phyloP scores from a whole-genome alignment of 2,329 filamentous ascomycete species.

The Fusarium pilosicola region DNA sequence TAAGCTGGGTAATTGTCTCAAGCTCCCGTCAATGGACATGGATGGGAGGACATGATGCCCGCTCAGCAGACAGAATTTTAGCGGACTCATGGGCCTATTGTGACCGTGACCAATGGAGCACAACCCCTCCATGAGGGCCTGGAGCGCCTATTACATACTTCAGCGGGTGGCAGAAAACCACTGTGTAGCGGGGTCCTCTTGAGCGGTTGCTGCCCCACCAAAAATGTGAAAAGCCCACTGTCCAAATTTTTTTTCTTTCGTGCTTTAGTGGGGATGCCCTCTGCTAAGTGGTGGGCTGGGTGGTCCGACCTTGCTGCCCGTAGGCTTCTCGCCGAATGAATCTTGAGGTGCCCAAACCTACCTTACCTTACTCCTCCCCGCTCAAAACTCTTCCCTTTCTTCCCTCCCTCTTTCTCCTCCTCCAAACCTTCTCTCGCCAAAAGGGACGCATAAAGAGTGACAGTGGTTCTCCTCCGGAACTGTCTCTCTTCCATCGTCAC shows the following conservation, averaged over 20 bases:
- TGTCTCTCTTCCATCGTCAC: conserved; percentile 53
- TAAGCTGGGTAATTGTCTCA: neutral
- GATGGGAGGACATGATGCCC: conserved; percentile 2
- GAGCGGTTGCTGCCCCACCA: conserved; percentile 22
- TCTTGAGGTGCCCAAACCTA: conserved; percentile 29
- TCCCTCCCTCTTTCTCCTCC: conserved; percentile 29
- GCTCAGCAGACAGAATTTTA: conserved; percentile 37
- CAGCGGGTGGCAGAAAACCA: conserved; percentile 14
- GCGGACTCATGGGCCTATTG: conserved; percentile 35
- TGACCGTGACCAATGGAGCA: conserved; percentile 18
- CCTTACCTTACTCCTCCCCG: conserved; percentile 42
- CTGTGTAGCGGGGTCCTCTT: conserved; percentile 24
- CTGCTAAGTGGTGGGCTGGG: conserved; percentile 20
- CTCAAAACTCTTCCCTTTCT: conserved; percentile 40
- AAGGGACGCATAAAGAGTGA: conserved; percentile 54
- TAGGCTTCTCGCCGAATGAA: conserved; percentile 36
- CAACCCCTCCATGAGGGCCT: conserved; percentile 30
- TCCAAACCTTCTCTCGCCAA: conserved; percentile 41
- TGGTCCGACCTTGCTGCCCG: conserved; percentile 29
- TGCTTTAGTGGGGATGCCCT: conserved; percentile 14
- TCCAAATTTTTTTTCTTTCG: conserved; percentile 41
- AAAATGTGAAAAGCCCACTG: conserved; percentile 28
- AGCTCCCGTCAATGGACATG: neutral
- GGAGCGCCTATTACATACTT: conserved; percentile 29
- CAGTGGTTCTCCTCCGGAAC: conserved; percentile 50